Conservation (phyloP, 2,329 filamentous ascomycete species). For the Alternaria gaisen region DNA sequence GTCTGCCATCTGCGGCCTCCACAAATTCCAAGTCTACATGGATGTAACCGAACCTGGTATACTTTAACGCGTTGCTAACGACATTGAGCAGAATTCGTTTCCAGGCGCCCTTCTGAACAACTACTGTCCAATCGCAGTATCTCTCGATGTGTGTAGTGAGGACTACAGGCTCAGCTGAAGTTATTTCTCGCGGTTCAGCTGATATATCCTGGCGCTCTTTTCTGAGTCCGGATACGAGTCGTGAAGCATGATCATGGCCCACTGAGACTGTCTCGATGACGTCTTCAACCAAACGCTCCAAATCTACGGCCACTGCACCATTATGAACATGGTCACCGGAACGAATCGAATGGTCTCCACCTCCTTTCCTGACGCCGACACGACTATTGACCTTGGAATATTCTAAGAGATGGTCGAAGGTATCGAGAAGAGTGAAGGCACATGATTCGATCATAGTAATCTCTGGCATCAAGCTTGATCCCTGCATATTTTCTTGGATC, state of each 20-base stretch:
- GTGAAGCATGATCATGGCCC: constrained; percentile 12
- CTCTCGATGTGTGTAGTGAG: constrained; percentile 15
- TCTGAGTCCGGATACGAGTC: constrained; percentile 5
- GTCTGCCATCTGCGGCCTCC: constrained; percentile 3
- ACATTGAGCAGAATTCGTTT: constrained; percentile 33
- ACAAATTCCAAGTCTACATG: constrained; percentile 17
- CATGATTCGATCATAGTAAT: constrained; percentile 59
- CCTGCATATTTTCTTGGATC: constrained; percentile 52
- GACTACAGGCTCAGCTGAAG: neutral
- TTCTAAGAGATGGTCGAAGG: constrained; percentile 38
- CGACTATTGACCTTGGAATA: constrained; percentile 31
- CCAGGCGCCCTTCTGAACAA: constrained; percentile 21
- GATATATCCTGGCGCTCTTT: constrained; percentile 6
- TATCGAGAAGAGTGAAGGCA: constrained; percentile 58
- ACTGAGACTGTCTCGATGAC: constrained; percentile 14
- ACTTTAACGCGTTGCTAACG: constrained; percentile 36
- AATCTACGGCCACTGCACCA: neutral
- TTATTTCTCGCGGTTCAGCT: neutral
- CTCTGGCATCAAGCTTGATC: constrained; percentile 52
- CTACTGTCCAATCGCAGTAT: constrained; percentile 11
- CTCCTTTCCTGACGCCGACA: neutral
- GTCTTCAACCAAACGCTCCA: constrained; percentile 13
- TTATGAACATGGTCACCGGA: no score
- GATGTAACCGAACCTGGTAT: constrained; percentile 26
- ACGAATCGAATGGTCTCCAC: neutral